Evolutionary conservation across 2,329 filamentous ascomycete genomes (phyloP).

Genomic region (Metarhizium brunneum): DNA sequence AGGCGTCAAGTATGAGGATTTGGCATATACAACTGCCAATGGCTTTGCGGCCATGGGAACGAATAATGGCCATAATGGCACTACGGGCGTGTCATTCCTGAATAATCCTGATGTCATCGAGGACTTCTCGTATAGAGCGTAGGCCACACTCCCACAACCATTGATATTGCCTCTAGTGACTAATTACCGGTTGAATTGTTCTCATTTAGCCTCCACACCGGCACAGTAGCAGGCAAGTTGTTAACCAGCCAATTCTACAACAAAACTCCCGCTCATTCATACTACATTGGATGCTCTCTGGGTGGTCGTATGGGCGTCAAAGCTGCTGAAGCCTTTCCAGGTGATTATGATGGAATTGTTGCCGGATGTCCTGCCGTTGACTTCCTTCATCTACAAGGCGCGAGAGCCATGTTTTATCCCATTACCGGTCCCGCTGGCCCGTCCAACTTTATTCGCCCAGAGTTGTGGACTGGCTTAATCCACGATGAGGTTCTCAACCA

Average conservation of each 20-base stretch:
- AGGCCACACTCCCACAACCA: neutral
- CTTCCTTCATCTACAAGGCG: constrained; percentile 23
- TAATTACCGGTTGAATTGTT: neutral
- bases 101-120: constrained; percentile 25
- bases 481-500: constrained; percentile 24
- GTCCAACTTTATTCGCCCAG: constrained; percentile 15
- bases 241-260: constrained; percentile 39
- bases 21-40: constrained; percentile 32
- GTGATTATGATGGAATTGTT: constrained; percentile 49
- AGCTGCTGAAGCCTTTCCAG: constrained; percentile 40
- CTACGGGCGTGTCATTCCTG: constrained; percentile 19
- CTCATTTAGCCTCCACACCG: constrained; percentile 29
- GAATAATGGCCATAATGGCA: constrained; percentile 42
- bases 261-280: constrained; percentile 29
- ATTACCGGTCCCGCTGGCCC: constrained; percentile 24
- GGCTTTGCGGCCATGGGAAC: constrained; percentile 39
- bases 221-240: constrained; percentile 36
- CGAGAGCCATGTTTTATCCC: constrained; percentile 34
- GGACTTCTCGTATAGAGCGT: constrained; percentile 26
- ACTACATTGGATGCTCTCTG: constrained; percentile 50
- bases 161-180: neutral
- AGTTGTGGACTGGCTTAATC: constrained; percentile 13
- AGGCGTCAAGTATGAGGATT: constrained; percentile 35
- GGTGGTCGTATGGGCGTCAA: constrained; percentile 51
- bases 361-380: constrained; percentile 35